Percentiles rank a stretch among this genome's conserved stretches.
Conservation (phyloP, 352 stramenopile genomes). For the Phytophthora cactorum region DNA sequence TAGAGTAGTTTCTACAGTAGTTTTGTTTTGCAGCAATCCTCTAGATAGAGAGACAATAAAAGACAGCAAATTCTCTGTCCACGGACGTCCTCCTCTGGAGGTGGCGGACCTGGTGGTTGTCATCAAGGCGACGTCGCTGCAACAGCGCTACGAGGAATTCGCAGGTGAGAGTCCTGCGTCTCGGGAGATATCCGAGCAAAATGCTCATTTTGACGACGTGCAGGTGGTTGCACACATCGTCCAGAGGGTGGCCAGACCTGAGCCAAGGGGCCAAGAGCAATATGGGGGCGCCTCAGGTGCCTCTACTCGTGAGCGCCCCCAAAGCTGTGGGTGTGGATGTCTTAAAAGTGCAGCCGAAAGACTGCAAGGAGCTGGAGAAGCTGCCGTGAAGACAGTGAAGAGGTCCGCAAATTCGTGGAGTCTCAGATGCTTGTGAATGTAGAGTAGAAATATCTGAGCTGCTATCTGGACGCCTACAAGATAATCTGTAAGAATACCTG, state of each 20-base stretch:
- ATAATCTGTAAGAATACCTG: constrained; percentile 90
- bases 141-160: constrained; percentile 94
- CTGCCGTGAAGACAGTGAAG: constrained; percentile 30
- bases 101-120: constrained; percentile 83
- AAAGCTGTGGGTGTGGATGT: constrained; percentile 93
- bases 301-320: constrained; percentile 94
- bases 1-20: constrained; percentile 21
- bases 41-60: not conserved
- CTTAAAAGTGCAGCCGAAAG: constrained; percentile 69
- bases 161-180: constrained; percentile 41
- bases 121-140: constrained; percentile 89
- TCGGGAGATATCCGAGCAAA: constrained; percentile 73
- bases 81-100: constrained; percentile 24
- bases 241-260: constrained; percentile 70
- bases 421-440: constrained; percentile 48
- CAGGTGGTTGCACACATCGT: constrained; percentile 82
- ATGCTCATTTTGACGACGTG: constrained; percentile 78
- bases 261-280: constrained; percentile 42
- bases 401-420: constrained; percentile 51
- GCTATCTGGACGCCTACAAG: constrained; percentile 90
- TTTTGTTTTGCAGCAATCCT: constrained; percentile 12
- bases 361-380: constrained; percentile 65
- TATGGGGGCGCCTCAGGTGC: constrained; percentile 71
- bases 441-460: constrained; percentile 72
- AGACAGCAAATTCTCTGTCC: not conserved